Conservation (phyloP, 805 yeast species). For the Dipodascopsis tothii region DNA sequence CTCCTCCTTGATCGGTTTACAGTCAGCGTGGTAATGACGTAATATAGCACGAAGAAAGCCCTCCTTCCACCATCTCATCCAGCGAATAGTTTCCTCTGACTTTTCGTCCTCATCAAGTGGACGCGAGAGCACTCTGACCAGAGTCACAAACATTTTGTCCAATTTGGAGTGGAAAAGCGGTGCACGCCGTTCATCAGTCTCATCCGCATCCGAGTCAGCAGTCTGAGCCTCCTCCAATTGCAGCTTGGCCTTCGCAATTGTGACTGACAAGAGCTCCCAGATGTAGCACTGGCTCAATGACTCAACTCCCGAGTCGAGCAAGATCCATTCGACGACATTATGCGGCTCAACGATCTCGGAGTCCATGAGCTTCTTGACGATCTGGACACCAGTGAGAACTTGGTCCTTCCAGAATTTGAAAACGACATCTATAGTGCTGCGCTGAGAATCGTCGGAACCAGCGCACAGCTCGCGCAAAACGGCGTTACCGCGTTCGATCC, state of each 20-base stretch:
- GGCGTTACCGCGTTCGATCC: slow-evolving; percentile 38
- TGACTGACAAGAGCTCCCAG: slow-evolving; percentile 20
- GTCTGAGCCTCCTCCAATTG: slow-evolving; percentile 24
- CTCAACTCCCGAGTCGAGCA: slow-evolving; percentile 30
- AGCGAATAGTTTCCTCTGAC: slow-evolving; percentile 13
- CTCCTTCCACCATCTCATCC: slow-evolving; percentile 22
- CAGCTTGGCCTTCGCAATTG: slow-evolving; percentile 17
- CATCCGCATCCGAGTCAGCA: slow-evolving; percentile 3
- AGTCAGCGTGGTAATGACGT: slow-evolving; percentile 14
- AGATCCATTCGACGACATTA: slow-evolving; percentile 40
- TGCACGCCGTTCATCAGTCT: not conserved
- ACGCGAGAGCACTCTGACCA: slow-evolving; percentile 16
- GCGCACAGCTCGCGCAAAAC: slow-evolving; percentile 31
- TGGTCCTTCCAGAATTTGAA: slow-evolving; percentile 58
- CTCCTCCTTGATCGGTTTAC: slow-evolving; percentile 11
- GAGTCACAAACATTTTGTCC: slow-evolving; percentile 7
- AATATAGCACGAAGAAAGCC: slow-evolving; percentile 17
- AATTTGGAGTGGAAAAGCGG: not conserved
- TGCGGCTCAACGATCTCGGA: slow-evolving; percentile 39
- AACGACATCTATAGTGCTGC: slow-evolving; percentile 48
- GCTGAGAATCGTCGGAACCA: slow-evolving; percentile 20
- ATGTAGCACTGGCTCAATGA: slow-evolving; percentile 10
- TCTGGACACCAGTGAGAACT: slow-evolving; percentile 56
- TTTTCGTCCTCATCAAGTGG: slow-evolving; percentile 4
- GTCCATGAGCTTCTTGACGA: slow-evolving; percentile 46